Evolutionary conservation across 2,329 filamentous ascomycete genomes (phyloP), one percentile per base, ranked within the genome.

Genomic region (Colletotrichum phormii): DNA sequence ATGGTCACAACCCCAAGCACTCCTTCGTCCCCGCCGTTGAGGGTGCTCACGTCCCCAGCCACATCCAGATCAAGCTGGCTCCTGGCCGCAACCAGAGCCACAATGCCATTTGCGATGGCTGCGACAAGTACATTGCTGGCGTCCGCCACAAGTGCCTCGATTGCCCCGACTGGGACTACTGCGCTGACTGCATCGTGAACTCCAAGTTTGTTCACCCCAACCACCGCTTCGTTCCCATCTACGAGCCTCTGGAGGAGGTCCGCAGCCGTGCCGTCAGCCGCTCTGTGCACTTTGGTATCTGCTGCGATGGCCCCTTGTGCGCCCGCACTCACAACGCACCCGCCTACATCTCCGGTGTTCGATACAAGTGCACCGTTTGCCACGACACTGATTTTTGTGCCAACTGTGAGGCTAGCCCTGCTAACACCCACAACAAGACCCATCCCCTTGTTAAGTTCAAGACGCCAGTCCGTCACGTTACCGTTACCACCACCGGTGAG

Each of bases 111-210:
- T 99, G 97, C 80, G 97, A 99, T 85, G 94, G 94, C 53, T 99
- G 97, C 82, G 94, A 98, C 78, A 93, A 92, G 88, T 91, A 91
- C 81, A 97, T 99, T 78, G 88, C 89, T 77, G 97, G 97, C 77
- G 89, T 98, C 70, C 96, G 97, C 77, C 93, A 98, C 89, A 99
- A 99, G 88, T 99, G 97, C 82, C 88, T 98, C 75, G 92, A 95
- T 81, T 99, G 97, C 86, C 97, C 97, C 55, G 97, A 99, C 82
- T 99, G 95, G 93, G 97, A 99, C 80, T 98, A 94, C 85, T 99
- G 97, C 86, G 88, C 89, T 29, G 86, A 90, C 9, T 99, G 97
- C 83, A 83, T 94, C 71, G 84, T 87, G 77, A 90, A 88, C 76
- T 92, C 94, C 57, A 82, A 84, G 73, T 88, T 90, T 77, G 90